Evolutionary conservation across 257 asterid species (phyloP), one percentile per base, ranked within the genome.

Genomic region (Solanum arcanum): DNA sequence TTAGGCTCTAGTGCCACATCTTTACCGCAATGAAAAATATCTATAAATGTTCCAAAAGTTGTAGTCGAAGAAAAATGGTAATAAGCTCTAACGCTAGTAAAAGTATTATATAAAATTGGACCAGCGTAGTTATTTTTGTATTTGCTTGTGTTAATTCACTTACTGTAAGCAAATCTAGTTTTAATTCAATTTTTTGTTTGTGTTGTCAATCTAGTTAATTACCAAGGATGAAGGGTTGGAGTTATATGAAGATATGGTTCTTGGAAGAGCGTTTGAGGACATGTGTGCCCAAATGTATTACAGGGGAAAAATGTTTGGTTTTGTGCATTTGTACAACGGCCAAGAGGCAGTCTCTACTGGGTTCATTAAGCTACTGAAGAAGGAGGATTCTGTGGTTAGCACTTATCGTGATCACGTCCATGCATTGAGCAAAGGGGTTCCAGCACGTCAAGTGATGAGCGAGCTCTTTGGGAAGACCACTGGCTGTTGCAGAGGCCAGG

Each of bases 251-350:
- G 99, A 97, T 91, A 95, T 97, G 99, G 78, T 91, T 37, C 87
- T 97, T 42, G 99, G 99, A 85, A 91, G 99, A 90, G 69, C 95
- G 29, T 97, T 97, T 12, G 99, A 97, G 94, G 99, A 97, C 86
- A 97, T 95, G 98, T 96, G 99, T 90, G 99, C 99, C 66, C 99
- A 97, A 91, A 97, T 97, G 99, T 97, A 97, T 90, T 97, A 97
- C 92, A 90, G 99, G 60, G 99, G 99, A 60, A 97, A 97, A 90
- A 97, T 97, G 99, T 97, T 96, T 86, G 99, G 99, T 37, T 96
- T 97, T 80, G 99, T 96, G 69, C 99, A 96, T 91, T 91, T 97
- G 90, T 97, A 97, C 92, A 96, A 97, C 7, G 99, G 99, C 56
- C 99, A 97, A 90, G 99, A 96, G 90, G 99, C 99, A 18, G 98